These are phyloP conservation scores for Gigaspora rosea DNA, from an alignment of 192 early-diverging fungal species.

Conservation along the genomic window DNA sequence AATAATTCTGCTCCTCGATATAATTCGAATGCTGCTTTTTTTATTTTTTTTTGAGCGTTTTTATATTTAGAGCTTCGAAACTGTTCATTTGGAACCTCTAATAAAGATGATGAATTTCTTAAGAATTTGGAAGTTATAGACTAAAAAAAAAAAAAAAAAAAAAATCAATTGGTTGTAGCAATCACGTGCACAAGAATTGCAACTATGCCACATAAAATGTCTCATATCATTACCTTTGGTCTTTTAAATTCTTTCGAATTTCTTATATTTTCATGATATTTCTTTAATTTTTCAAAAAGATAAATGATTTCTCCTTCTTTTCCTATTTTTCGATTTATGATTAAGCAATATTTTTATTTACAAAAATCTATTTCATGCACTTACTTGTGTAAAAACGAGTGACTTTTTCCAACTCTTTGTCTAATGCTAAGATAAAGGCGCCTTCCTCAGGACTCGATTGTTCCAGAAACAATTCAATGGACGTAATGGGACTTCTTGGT, in stretches of 20 bases:
- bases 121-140: not conserved
- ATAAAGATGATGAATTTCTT: not conserved
- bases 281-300: too few relatives aligned
- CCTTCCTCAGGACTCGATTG: not conserved
- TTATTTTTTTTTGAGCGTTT: constrained; percentile 56
- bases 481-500: not conserved
- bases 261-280: too few relatives aligned
- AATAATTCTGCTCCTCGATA: constrained; percentile 74
- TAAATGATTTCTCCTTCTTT: too few relatives aligned
- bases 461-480: not conserved
- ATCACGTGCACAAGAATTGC: too few relatives aligned
- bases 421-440: not conserved
- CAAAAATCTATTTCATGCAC: not conserved
- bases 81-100: not conserved
- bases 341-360: not conserved
- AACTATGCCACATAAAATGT: too few relatives aligned
- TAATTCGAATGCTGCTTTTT: constrained; percentile 70
- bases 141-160: not conserved
- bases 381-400: constrained; percentile 5
- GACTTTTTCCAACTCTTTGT: not conserved
- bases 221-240: too few relatives aligned
- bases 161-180: too few relatives aligned
- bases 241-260: too few relatives aligned
- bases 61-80: constrained; percentile 24
- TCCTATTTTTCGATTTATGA: not conserved